Percentiles rank a stretch among this genome's conserved stretches.
These are phyloP conservation scores for Kockiozyma suomiensis DNA, from an alignment of 805 yeast genomes.

Conservation along the genomic window DNA sequence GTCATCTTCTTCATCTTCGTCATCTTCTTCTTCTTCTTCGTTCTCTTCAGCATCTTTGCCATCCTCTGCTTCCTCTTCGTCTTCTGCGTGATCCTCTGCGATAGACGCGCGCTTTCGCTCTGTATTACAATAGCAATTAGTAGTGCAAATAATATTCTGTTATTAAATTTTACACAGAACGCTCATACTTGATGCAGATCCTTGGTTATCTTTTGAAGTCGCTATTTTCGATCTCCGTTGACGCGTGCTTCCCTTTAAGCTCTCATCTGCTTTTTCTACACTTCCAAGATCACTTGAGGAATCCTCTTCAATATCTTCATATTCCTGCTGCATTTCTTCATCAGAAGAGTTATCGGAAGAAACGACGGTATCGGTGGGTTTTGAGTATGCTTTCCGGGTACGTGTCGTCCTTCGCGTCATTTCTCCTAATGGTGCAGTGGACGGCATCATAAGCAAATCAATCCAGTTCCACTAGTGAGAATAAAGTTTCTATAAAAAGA, in stretches of 20 bases:
- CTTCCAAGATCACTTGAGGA: neutral
- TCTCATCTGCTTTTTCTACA: neutral
- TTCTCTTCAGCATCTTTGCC: slow-evolving; percentile 5
- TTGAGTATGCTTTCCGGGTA: neutral
- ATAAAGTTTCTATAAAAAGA: neutral
- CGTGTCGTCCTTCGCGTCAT: slow-evolving; percentile 8
- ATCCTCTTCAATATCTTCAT: neutral
- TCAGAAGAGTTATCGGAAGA: neutral
- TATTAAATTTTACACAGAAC: too few relatives aligned
- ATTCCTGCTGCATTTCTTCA: slow-evolving; percentile 5
- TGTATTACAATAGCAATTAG: neutral
- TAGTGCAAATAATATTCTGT: too few relatives aligned
- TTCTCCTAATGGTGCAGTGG: neutral
- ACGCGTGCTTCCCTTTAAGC: neutral
- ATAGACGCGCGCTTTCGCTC: neutral
- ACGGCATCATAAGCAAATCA: neutral
- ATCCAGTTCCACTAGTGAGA: too few relatives aligned
- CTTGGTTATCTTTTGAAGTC: neutral
- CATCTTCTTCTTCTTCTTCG: slow-evolving; percentile 20
- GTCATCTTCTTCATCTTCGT: too few relatives aligned
- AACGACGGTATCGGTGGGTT: neutral
- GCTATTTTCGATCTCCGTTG: neutral
- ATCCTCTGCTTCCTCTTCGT: neutral
- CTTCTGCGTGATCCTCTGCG: slow-evolving; percentile 2
- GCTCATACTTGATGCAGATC: neutral